A percentile compares a stretch with the other conserved stretches of the same genome.
phyloP scores from a whole-genome alignment of 768 basidiomycete species.

The Pleurotus platypus region DNA sequence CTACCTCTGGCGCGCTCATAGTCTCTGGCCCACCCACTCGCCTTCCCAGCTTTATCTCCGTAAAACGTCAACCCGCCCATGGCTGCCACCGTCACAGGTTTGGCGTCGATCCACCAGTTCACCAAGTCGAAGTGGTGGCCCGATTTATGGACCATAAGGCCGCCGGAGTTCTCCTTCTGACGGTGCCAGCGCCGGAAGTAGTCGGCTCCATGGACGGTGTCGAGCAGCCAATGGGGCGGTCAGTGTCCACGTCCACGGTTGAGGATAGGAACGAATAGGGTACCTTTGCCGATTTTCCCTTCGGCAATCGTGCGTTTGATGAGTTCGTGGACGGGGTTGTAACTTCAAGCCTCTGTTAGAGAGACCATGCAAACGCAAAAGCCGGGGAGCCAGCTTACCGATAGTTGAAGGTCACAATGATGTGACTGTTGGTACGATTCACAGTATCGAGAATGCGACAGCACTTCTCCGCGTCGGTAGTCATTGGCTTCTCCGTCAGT shows the following conservation, averaged over 20 bases:
- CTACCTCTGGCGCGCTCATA: conserved; percentile 41
- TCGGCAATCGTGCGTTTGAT: conserved; percentile 41
- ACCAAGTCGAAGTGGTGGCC: conserved; percentile 50
- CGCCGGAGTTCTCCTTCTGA: conserved; percentile 39
- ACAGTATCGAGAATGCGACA: conserved; percentile 41
- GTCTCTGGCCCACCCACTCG: conserved; percentile 42
- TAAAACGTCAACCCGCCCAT: conserved; percentile 47
- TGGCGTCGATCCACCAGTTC: conserved; percentile 50
- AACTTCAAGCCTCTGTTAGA: conserved; percentile 18
- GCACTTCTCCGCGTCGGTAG: conserved; percentile 45
- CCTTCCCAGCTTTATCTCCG: conserved; percentile 39
- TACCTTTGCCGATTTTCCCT: conserved; percentile 43
- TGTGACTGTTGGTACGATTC: conserved; percentile 34
- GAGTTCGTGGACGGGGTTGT: conserved; percentile 47
- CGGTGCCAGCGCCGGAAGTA: conserved; percentile 51
- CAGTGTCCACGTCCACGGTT: too few species aligned
- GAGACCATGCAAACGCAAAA: background rate
- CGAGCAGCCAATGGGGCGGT: conserved; percentile 34
- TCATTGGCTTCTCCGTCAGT: conserved; percentile 54
- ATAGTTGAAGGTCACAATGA: conserved; percentile 42
- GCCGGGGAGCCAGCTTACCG: conserved; percentile 17
- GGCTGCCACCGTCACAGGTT: conserved; percentile 41
- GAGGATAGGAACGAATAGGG: background rate
- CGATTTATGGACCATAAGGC: conserved; percentile 42
- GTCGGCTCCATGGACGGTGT: conserved; percentile 50